Base-by-base conservation (phyloP, 805 yeast species). In the Candida bentonensis region DNA sequence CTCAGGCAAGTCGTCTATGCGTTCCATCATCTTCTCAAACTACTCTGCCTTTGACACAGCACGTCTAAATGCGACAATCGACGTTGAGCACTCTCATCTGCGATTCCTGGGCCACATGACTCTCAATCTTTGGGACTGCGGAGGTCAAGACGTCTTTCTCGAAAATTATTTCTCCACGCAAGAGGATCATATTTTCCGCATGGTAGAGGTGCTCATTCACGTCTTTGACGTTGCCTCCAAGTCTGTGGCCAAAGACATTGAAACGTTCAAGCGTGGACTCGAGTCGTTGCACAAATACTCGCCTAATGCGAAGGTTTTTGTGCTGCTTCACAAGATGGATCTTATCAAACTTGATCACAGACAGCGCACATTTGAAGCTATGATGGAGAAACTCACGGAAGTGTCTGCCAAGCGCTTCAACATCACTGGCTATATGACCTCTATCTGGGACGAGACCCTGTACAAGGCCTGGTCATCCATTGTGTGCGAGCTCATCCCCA, bases 401-500 rank as follows among this genome's bases (percentile, higher is more conserved):
- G 81, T 84, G 15, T 80, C 94, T 2, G 68, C 74, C 44, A 84
- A 85, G 17, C 72, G 74, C 2, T 85, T 86, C 63, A 67, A 74
- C 40, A 66, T 86, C 40, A 73, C 76, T 15, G 96, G 96, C 2
- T 89, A 87, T 58, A 89, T 96, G 3, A 92, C 97, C 0, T 84
- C 95, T 1, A 89, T 89, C 46, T 89, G 97, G 97, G 96, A 89
- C 64, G 97, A 89, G 61, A 78, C 89, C 56, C 67, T 89, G 47
- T 92, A 89, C 61, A 88, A 83, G 60, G 98, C 98, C 1, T 92
- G 98, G 98, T 84, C 95, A 2, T 83, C 79, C 42, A 89, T 92
- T 47, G 96, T 92, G 27, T 88, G 97, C 57, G 82, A 96, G 1
- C 69, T 92, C 52, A 89, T 92, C 46, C 96, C 98, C 13, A 89